These are phyloP conservation scores for Calonectria montana DNA, from an alignment of 2,329 filamentous ascomycete genomes.

Conservation along the genomic window DNA sequence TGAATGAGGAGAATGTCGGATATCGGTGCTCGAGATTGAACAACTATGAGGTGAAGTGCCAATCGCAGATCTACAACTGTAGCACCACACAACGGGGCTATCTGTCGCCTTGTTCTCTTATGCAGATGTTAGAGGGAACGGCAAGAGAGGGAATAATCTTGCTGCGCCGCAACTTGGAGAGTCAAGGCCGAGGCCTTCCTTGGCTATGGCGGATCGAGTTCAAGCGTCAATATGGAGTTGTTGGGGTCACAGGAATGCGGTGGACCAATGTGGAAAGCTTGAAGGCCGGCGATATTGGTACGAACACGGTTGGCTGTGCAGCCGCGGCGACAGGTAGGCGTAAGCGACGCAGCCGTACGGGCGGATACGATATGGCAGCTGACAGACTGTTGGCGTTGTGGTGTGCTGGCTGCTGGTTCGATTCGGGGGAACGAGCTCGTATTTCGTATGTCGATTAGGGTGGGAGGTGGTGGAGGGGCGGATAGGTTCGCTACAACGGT, in stretches of 20 bases:
- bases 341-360: constrained; percentile 5
- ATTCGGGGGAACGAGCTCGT: not conserved
- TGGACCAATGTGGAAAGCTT: not conserved
- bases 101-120: not conserved
- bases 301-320: not conserved
- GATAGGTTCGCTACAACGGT: constrained; percentile 11
- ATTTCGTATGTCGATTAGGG: constrained; percentile 13
- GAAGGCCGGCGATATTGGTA: not conserved
- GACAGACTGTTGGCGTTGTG: constrained; percentile 2
- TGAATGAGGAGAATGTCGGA: constrained; percentile 4
- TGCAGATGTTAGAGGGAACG: not conserved
- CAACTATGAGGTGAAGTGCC: not conserved
- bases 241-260: not conserved
- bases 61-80: not conserved
- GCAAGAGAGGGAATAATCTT: not conserved
- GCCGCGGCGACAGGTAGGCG: constrained; percentile 10
- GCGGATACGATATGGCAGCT: constrained; percentile 17
- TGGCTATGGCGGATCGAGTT: not conserved
- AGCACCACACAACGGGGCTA: not conserved
- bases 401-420: not conserved
- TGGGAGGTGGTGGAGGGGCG: constrained; percentile 17
- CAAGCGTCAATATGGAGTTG: not conserved
- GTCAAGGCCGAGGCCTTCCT: not conserved
- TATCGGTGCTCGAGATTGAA: constrained; percentile 2
- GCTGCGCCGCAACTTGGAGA: not conserved